phyloP scores from a whole-genome alignment of 148 eudicot genomes.

The Camellia lanceoleosa region DNA sequence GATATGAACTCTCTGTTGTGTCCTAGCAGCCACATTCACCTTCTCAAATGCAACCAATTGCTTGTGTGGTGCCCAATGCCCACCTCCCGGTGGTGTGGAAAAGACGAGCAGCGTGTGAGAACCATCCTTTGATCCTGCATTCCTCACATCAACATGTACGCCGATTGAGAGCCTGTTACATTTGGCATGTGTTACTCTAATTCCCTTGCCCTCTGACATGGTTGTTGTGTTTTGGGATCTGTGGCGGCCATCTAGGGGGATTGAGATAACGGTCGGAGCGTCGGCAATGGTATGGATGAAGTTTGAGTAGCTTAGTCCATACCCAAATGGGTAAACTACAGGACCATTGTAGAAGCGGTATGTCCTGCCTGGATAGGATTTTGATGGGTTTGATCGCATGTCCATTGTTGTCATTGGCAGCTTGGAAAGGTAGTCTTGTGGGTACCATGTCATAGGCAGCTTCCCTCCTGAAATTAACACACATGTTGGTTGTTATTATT shows the following conservation, averaged over 20 bases:
- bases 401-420: slow-evolving; percentile 95
- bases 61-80: slow-evolving; percentile 64
- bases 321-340: slow-evolving; percentile 75
- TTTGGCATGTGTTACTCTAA: slow-evolving; percentile 64
- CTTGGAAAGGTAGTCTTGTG: slow-evolving; percentile 72
- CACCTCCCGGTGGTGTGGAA: slow-evolving; percentile 54
- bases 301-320: slow-evolving; percentile 76
- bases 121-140: slow-evolving; percentile 65
- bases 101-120: slow-evolving; percentile 72
- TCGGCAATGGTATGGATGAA: slow-evolving; percentile 49
- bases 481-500: no score
- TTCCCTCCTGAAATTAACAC: slow-evolving; percentile 58
- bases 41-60: slow-evolving; percentile 76
- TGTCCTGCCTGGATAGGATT: slow-evolving; percentile 75
- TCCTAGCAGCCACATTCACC: slow-evolving; percentile 53
- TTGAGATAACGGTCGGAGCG: slow-evolving; percentile 45
- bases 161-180: slow-evolving; percentile 53
- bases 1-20: slow-evolving; percentile 39
- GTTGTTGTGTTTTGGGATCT: slow-evolving; percentile 30
- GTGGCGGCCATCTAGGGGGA: slow-evolving; percentile 61
- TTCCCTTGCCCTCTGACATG: slow-evolving; percentile 24
- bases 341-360: slow-evolving; percentile 88
- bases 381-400: slow-evolving; percentile 60
- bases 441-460: slow-evolving; percentile 96
- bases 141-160: slow-evolving; percentile 53